Evolutionary conservation across 257 asterid species (phyloP).

Genomic region (Nicotiana noctiflora): DNA sequence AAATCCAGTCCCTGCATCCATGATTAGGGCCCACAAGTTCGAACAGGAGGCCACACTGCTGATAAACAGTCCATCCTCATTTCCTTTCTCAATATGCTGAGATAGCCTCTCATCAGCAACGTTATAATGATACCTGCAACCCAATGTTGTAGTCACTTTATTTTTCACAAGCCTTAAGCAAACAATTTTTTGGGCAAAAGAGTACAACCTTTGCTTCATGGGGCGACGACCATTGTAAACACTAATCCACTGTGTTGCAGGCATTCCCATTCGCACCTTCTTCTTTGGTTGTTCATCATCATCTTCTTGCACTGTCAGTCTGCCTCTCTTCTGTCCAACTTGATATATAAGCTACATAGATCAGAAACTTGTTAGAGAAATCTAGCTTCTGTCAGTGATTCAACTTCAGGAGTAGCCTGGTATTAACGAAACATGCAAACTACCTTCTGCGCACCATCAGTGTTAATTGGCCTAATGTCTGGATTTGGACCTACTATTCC

Average conservation of each 20-base stretch:
- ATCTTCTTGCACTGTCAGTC: slow-evolving; percentile 36
- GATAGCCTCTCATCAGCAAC: slow-evolving; percentile 47
- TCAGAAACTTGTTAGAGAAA: background rate
- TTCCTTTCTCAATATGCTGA: slow-evolving; percentile 71
- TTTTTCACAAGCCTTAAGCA: background rate
- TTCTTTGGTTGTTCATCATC: slow-evolving; percentile 61
- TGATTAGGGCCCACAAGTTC: slow-evolving; percentile 66
- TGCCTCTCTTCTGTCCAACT: slow-evolving; percentile 62
- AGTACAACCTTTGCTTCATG: slow-evolving; percentile 51
- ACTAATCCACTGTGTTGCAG: slow-evolving; percentile 66
- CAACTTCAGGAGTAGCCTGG: slow-evolving; percentile 8
- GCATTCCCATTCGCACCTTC: slow-evolving; percentile 60
- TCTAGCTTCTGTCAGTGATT: background rate
- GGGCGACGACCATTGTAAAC: slow-evolving; percentile 57
- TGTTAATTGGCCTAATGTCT: slow-evolving; percentile 53
- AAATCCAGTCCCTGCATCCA: slow-evolving; percentile 80
- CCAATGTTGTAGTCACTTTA: slow-evolving; percentile 5
- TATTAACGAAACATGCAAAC: background rate
- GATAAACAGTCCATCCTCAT: slow-evolving; percentile 60
- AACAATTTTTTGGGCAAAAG: background rate
- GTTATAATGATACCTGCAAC: slow-evolving; percentile 70
- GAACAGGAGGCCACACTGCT: slow-evolving; percentile 59
- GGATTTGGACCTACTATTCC: slow-evolving; percentile 64
- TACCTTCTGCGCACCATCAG: slow-evolving; percentile 67
- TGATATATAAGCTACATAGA: slow-evolving; percentile 35